phyloP scores from a whole-genome alignment of 2,329 filamentous ascomycete species.

The Arthroderma uncinatum region DNA sequence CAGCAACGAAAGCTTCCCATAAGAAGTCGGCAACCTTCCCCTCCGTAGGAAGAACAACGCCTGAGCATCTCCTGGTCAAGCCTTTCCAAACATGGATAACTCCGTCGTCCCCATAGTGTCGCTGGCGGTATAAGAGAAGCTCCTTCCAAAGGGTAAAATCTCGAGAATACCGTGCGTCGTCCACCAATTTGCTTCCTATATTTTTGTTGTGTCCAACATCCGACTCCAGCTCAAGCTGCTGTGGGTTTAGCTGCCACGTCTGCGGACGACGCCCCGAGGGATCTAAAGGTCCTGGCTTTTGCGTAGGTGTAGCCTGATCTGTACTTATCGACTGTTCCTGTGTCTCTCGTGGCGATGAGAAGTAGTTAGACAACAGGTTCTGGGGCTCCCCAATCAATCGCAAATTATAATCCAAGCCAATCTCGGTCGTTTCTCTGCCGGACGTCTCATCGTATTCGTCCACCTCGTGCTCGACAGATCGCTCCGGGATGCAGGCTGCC shows the following conservation, averaged over 20 bases:
- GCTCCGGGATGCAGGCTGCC: background rate
- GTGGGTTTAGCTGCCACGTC: conserved; percentile 16
- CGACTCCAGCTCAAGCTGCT: conserved; percentile 33
- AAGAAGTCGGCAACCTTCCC: conserved; percentile 31
- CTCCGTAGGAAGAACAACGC: conserved; percentile 26
- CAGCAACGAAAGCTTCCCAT: conserved; percentile 32
- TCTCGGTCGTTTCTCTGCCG: background rate
- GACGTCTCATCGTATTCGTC: background rate
- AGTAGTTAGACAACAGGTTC: background rate
- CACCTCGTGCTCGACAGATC: background rate
- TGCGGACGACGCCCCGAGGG: background rate
- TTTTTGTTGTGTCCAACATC: conserved; percentile 28
- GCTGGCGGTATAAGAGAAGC: conserved; percentile 34
- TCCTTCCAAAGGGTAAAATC: conserved; percentile 37
- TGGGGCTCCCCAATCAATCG: background rate
- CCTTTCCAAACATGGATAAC: conserved; percentile 34
- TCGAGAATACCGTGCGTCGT: conserved; percentile 22
- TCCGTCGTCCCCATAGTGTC: conserved; percentile 34
- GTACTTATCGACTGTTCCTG: background rate
- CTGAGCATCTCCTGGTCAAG: conserved; percentile 23
- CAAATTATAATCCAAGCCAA: background rate
- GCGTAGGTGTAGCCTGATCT: background rate
- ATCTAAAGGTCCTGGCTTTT: background rate
- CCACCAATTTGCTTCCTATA: conserved; percentile 31
- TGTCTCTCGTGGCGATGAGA: background rate